Percentiles rank a stretch among this genome's conserved stretches.
These are phyloP conservation scores for Vaccinium vitisidaea DNA, from an alignment of 148 eudicot genomes.

Conservation along the genomic window DNA sequence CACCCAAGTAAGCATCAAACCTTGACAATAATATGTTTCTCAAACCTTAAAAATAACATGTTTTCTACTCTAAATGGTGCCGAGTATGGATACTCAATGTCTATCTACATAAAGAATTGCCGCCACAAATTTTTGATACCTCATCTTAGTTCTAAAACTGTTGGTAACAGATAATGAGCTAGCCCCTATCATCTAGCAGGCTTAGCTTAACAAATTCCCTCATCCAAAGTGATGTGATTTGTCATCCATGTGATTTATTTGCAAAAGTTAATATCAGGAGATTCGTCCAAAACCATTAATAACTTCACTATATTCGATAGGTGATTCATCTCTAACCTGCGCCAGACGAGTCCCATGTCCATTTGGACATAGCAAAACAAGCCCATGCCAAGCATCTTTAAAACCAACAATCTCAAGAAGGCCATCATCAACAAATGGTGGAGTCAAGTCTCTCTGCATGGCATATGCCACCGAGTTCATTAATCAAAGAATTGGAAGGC, in stretches of 20 bases:
- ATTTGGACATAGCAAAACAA: slow-evolving; percentile 72
- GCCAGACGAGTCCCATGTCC: slow-evolving; percentile 99
- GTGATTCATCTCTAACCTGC: slow-evolving; percentile 48
- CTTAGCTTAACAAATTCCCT: not conserved
- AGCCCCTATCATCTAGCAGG: not conserved
- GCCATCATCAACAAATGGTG: slow-evolving; percentile 89
- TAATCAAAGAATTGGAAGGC: slow-evolving; percentile 10
- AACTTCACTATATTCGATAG: not conserved
- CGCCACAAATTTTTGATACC: not conserved
- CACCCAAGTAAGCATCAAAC: not conserved
- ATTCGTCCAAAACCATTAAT: not conserved
- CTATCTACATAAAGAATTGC: not conserved
- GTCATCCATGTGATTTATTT: not conserved
- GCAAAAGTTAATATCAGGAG: not conserved
- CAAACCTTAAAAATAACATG: no score
- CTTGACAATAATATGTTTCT: not conserved
- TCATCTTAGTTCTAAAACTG: not conserved
- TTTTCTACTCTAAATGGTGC: not conserved
- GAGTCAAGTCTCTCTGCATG: slow-evolving; percentile 67
- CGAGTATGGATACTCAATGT: not conserved
- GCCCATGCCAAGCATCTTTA: slow-evolving; percentile 97
- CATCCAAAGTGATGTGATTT: not conserved
- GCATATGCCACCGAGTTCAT: slow-evolving; percentile 1
- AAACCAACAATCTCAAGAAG: slow-evolving; percentile 91
- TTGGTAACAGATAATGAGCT: not conserved